Conservation (phyloP, 441 rosid genomes). For the Mallotus repandus region DNA sequence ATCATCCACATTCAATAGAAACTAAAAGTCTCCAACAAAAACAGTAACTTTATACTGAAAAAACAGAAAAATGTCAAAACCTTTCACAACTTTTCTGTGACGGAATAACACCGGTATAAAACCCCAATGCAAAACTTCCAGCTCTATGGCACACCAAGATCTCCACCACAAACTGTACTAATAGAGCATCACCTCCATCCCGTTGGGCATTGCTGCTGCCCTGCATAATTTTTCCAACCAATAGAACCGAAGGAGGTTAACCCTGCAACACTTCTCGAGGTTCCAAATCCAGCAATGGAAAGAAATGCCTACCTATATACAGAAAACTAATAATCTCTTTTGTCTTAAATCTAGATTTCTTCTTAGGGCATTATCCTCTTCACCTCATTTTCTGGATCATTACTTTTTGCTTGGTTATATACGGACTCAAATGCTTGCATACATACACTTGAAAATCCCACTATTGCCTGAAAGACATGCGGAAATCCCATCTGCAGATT, state of each 20-base stretch:
- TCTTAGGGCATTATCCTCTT: slow-evolving; percentile 46
- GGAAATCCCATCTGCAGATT: slow-evolving; percentile 94
- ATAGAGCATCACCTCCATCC: too few relatives aligned
- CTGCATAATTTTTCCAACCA: too few relatives aligned
- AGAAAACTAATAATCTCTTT: background rate
- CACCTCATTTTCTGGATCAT: slow-evolving; percentile 45
- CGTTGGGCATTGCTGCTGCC: too few relatives aligned
- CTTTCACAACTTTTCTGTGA: background rate
- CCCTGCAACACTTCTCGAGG: slow-evolving; percentile 1
- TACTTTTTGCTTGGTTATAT: slow-evolving; percentile 60
- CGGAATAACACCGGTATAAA: background rate
- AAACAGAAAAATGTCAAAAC: background rate
- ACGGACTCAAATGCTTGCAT: slow-evolving; percentile 83
- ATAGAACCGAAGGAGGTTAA: background rate
- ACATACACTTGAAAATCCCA: slow-evolving; percentile 89
- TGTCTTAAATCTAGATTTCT: background rate
- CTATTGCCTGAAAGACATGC: slow-evolving; percentile 83
- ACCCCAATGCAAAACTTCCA: slow-evolving; percentile 8
- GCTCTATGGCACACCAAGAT: background rate
- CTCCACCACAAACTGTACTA: background rate
- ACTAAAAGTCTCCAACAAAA: background rate
- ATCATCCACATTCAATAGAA: background rate
- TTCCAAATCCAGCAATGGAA: background rate
- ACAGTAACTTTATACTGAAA: background rate
- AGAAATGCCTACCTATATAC: slow-evolving; percentile 24